Conservation (phyloP, 305 asterid genomes). For the Caryopteris hybrid region DNA sequence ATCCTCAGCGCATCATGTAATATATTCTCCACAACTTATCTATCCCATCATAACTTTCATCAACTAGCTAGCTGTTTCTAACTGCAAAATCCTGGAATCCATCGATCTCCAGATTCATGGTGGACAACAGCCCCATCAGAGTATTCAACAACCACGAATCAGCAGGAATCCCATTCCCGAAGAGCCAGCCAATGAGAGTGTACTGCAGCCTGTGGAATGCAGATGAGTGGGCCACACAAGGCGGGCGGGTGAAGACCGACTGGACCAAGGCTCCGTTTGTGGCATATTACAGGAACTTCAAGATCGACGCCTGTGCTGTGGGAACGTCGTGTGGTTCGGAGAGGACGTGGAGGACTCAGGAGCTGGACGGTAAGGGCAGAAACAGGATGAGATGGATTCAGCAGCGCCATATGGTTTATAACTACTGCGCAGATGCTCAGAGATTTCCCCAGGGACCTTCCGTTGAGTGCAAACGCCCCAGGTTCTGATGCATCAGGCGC, state of each 20-base stretch:
- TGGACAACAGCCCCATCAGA: constrained; percentile 38
- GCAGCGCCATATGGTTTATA: constrained; percentile 37
- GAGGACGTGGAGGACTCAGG: constrained; percentile 19
- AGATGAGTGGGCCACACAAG: constrained; percentile 36
- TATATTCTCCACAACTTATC: background rate
- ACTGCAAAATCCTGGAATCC: background rate
- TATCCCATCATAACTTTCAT: background rate
- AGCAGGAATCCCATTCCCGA: constrained; percentile 33
- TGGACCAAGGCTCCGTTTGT: constrained; percentile 36
- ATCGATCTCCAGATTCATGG: constrained; percentile 28
- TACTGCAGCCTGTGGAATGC: constrained; percentile 44
- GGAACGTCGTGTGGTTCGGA: background rate
- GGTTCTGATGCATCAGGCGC: too few species aligned
- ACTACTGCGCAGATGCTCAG: constrained; percentile 37
- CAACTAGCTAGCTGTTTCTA: background rate
- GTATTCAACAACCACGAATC: constrained; percentile 37
- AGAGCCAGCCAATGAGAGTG: constrained; percentile 32
- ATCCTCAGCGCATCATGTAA: constrained; percentile 42
- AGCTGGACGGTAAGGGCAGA: constrained; percentile 32
- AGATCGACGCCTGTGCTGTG: constrained; percentile 6
- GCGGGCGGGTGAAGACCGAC: too few species aligned
- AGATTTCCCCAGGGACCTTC: constrained; percentile 48
- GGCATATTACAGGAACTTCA: constrained; percentile 30
- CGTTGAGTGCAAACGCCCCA: constrained; percentile 38
- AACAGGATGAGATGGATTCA: constrained; percentile 52